Conservation (phyloP, 2,329 filamentous ascomycete species). For the Colletotrichum shisoi region DNA sequence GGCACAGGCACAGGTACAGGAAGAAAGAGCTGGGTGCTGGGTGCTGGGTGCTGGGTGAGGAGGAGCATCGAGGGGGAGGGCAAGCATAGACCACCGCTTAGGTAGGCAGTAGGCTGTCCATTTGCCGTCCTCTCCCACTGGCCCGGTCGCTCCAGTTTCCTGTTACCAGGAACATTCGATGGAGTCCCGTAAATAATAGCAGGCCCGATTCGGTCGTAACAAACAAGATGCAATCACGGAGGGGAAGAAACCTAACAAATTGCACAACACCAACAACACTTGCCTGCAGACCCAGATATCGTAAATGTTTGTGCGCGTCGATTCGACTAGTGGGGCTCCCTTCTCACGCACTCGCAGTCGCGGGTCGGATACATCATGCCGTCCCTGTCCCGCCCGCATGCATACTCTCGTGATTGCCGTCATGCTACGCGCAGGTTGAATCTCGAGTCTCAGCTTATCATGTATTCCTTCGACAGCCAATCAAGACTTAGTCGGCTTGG, state of each 20-base stretch:
- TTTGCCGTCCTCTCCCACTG: slow-evolving; percentile 23
- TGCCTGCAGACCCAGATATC: no score
- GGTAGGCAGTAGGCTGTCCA: neutral
- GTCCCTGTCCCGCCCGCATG: slow-evolving; percentile 10
- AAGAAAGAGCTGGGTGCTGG: neutral
- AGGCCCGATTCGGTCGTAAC: slow-evolving; percentile 8
- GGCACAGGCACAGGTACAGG: slow-evolving; percentile 1
- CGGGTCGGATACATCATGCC: slow-evolving; percentile 18
- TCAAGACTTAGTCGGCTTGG: no score
- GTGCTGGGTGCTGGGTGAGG: no score
- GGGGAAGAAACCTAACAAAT: neutral
- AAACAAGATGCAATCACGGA: neutral
- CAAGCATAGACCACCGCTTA: slow-evolving; percentile 38
- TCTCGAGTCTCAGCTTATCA: neutral
- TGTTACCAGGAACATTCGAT: slow-evolving; percentile 22
- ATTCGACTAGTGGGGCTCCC: neutral
- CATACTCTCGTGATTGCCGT: neutral
- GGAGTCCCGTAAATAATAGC: neutral
- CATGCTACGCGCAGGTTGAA: neutral
- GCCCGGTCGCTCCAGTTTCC: slow-evolving; percentile 28
- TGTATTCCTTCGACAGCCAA: neutral
- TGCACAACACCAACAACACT: neutral
- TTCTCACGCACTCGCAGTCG: slow-evolving; percentile 7
- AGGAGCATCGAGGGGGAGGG: slow-evolving; percentile 14
- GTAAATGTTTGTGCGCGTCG: no score